Conservation (phyloP, 306 rosid genomes). For the Prinsepia uniflora region DNA sequence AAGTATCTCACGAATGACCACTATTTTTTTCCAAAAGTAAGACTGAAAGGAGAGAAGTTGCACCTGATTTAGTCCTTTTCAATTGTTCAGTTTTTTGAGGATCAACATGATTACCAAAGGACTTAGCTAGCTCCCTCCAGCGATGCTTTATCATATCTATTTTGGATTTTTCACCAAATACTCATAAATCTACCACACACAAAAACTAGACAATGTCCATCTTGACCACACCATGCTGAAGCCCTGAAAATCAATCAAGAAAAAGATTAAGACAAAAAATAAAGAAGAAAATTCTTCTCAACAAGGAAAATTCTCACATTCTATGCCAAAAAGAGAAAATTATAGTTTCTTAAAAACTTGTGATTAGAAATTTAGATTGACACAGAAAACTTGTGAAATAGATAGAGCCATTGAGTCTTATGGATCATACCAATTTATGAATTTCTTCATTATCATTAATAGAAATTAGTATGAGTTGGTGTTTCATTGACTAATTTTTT, state of each 20-base stretch:
- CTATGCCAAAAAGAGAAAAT: not conserved
- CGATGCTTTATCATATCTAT: slow-evolving; percentile 50
- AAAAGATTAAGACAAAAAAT: not conserved
- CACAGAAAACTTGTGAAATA: not conserved
- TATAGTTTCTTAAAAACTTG: not conserved
- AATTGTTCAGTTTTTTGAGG: slow-evolving; percentile 40
- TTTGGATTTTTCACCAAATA: slow-evolving; percentile 8
- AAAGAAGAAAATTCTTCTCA: no score
- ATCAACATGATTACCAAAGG: slow-evolving; percentile 36
- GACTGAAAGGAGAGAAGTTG: slow-evolving; percentile 15
- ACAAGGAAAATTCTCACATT: not conserved
- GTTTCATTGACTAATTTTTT: not conserved
- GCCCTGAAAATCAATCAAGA: slow-evolving; percentile 16
- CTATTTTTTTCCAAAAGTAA: not conserved
- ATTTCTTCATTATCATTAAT: not conserved
- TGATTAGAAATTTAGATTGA: not conserved
- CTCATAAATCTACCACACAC: slow-evolving; percentile 4
- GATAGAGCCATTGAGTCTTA: no score
- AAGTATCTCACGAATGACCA: not conserved
- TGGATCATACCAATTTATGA: no score
- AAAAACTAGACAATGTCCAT: slow-evolving; percentile 16
- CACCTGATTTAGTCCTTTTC: slow-evolving; percentile 55
- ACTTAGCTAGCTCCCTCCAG: slow-evolving; percentile 44
- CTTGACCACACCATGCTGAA: not conserved
- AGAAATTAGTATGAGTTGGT: not conserved